Evolutionary conservation across 768 basidiomycete genomes (phyloP).

Genomic region (Auriculariales sp.): DNA sequence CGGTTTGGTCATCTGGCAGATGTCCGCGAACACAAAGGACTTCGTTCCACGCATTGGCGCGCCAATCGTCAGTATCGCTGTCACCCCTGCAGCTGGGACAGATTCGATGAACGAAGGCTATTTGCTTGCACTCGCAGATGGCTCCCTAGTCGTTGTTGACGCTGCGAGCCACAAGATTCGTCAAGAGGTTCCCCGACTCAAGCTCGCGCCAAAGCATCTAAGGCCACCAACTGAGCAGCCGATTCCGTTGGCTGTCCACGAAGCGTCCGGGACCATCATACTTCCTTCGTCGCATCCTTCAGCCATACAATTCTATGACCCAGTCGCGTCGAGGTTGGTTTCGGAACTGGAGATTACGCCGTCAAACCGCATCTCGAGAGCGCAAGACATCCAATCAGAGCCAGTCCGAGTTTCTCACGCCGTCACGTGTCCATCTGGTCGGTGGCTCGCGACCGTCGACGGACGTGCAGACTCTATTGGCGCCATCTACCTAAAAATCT

Average conservation of each 20-base stretch:
- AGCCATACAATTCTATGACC: slow-evolving; percentile 84
- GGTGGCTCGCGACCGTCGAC: slow-evolving; percentile 92
- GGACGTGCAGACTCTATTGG: slow-evolving; percentile 46
- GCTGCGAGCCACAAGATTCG: slow-evolving; percentile 58
- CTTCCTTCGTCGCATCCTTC: slow-evolving; percentile 91
- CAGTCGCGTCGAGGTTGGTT: slow-evolving; percentile 48
- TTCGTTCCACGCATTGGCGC: slow-evolving; percentile 88
- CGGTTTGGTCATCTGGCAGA: slow-evolving; percentile 96
- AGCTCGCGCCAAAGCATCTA: slow-evolving; percentile 27
- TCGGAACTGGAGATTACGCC: slow-evolving; percentile 88
- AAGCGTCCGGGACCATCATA: slow-evolving; percentile 57
- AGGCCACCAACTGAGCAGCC: slow-evolving; percentile 19
- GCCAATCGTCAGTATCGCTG: slow-evolving; percentile 57
- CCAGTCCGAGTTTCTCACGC: slow-evolving; percentile 61
- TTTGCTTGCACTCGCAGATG: slow-evolving; percentile 68
- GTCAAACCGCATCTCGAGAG: slow-evolving; percentile 76
- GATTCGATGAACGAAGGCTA: slow-evolving; percentile 68
- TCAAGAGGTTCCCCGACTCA: slow-evolving; percentile 61
- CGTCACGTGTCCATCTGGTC: slow-evolving; percentile 49
- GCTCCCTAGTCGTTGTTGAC: slow-evolving; percentile 61
- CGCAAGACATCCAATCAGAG: slow-evolving; percentile 63
- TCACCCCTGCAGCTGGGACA: slow-evolving; percentile 33
- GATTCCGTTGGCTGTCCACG: slow-evolving; percentile 65
- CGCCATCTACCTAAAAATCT: slow-evolving; percentile 81
- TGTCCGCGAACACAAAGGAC: slow-evolving; percentile 77